These are phyloP conservation scores for Sporothrix pseudoabietina DNA, from an alignment of 2,329 filamentous ascomycete genomes.

Conservation along the genomic window DNA sequence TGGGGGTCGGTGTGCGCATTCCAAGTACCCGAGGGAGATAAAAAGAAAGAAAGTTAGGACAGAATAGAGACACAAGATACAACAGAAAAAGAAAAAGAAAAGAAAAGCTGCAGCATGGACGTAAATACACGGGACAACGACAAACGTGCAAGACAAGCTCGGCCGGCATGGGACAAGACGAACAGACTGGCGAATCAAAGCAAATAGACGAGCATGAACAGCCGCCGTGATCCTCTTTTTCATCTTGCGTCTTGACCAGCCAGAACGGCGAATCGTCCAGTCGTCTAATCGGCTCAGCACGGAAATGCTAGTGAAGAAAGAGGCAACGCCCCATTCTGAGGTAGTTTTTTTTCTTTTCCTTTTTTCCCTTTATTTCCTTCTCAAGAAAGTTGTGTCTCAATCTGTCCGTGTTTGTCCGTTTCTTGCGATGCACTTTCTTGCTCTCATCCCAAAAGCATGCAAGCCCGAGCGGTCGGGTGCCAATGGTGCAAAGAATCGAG, in stretches of 20 bases:
- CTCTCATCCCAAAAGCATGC: neutral
- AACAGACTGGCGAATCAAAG: conserved; percentile 1
- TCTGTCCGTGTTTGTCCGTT: neutral
- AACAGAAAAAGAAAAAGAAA: neutral
- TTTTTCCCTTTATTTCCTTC: neutral
- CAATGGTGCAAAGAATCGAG: conserved; percentile 22
- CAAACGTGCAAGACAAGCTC: neutral
- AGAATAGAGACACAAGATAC: neutral
- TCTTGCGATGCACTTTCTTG: neutral
- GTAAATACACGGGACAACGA: neutral
- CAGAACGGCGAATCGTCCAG: neutral
- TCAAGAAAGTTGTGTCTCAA: neutral
- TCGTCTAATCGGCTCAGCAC: neutral
- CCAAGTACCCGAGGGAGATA: neutral
- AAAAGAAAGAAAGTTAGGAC: neutral
- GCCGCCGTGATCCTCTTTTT: neutral
- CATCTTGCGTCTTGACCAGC: neutral
- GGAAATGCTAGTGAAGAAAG: neutral
- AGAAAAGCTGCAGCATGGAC: conserved; percentile 5
- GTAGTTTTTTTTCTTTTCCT: neutral
- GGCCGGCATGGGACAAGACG: conserved; percentile 1
- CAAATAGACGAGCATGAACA: neutral
- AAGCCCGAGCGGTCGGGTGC: neutral
- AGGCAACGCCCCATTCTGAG: neutral
- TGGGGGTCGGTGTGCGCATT: conserved; percentile 10